Conservation (phyloP, 305 asterid genomes). For the Fraxinus platypoda region DNA sequence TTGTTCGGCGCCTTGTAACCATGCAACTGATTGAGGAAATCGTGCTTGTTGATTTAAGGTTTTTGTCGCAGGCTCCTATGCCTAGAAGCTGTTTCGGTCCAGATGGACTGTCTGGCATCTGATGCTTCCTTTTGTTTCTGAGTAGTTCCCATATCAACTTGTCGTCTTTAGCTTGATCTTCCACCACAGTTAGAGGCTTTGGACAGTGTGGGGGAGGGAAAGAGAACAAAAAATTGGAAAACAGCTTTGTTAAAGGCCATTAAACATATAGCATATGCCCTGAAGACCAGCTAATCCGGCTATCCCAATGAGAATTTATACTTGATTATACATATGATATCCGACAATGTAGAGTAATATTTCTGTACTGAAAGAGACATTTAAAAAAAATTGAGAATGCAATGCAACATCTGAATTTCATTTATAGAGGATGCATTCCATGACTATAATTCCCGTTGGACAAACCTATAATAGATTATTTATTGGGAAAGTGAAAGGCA, state of each 20-base stretch:
- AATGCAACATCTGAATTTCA: not conserved
- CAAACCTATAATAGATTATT: not conserved
- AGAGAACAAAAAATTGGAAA: not conserved
- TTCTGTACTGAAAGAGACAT: not conserved
- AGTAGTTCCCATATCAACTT: conserved; percentile 56
- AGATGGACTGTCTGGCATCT: conserved; percentile 35
- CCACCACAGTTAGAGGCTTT: conserved; percentile 28
- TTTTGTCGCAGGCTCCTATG: conserved; percentile 31
- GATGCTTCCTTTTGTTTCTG: conserved; percentile 52
- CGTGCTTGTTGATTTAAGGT: conserved; percentile 27
- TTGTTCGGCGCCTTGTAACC: conserved; percentile 24
- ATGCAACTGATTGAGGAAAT: conserved; percentile 27
- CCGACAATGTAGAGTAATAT: not conserved
- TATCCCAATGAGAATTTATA: not conserved
- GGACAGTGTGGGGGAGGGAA: not conserved
- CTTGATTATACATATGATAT: conserved; percentile 2
- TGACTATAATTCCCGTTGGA: not conserved
- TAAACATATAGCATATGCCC: not conserved
- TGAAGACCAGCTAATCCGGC: not conserved
- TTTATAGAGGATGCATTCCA: not conserved
- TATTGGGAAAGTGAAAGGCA: not conserved
- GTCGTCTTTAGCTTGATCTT: conserved; percentile 52
- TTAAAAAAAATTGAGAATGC: not conserved
- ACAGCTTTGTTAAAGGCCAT: not conserved
- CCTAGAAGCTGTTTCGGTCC: conserved; percentile 41